phyloP scores from a whole-genome alignment of 495 filamentous ascomycete genomes.

The Aspergillus incahuasiensis region DNA sequence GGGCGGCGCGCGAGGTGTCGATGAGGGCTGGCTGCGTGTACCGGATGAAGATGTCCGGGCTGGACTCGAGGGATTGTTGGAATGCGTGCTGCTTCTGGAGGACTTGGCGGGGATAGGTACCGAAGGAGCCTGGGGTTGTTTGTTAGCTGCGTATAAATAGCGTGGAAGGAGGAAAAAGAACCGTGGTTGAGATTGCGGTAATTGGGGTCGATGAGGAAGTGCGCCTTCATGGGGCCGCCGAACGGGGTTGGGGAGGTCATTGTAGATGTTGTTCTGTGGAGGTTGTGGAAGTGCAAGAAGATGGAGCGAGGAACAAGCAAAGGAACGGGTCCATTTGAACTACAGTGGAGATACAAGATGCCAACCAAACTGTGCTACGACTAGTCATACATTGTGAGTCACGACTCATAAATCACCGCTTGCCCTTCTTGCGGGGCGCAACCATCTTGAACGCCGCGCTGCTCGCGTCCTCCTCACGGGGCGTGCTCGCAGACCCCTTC shows the following conservation, averaged over 20 bases:
- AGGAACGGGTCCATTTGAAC: background rate
- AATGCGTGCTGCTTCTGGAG: conserved; percentile 53
- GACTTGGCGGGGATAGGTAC: conserved; percentile 56
- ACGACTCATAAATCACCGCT: conserved; percentile 45
- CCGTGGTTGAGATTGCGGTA: conserved; percentile 82
- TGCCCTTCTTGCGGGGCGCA: conserved; percentile 88
- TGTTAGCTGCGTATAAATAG: background rate
- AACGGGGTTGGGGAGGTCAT: conserved; percentile 36
- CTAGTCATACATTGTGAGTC: background rate
- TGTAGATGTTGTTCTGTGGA: background rate
- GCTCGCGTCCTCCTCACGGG: conserved; percentile 47
- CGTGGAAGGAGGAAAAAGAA: conserved; percentile 24
- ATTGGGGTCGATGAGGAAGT: conserved; percentile 66
- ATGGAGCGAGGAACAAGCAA: background rate
- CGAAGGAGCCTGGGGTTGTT: conserved; percentile 64
- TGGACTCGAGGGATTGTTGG: conserved; percentile 56
- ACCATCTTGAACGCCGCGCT: conserved; percentile 81
- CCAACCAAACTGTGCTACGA: background rate
- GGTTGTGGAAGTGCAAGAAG: background rate
- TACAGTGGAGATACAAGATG: conserved; percentile 5
- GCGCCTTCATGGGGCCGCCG: conserved; percentile 56
- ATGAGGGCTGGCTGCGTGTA: conserved; percentile 55
- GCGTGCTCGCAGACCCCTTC: conserved; percentile 59
- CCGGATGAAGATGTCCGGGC: conserved; percentile 70
- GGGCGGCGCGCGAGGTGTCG: conserved; percentile 55